Base-by-base conservation (phyloP, 176 grass and related monocot genomes). In the Puccinellia tenuiflora region DNA sequence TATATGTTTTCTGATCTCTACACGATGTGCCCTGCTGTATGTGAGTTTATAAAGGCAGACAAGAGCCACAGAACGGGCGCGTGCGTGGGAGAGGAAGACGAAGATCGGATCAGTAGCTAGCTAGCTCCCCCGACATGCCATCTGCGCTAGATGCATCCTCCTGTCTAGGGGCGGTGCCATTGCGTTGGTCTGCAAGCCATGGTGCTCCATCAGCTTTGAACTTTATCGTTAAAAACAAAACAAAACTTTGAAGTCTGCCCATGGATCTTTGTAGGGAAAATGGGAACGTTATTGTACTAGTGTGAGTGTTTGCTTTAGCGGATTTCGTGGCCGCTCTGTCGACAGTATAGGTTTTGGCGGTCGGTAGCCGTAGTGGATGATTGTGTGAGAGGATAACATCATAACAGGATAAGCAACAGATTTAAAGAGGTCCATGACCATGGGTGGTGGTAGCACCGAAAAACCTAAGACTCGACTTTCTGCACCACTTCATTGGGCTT, bases 271-370 rank as follows among this genome's bases (percentile, higher is more conserved):
- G 76, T 46, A 83, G 43, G 84, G 28, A 47, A 22, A 86, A 65
- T 16, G 30, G 73, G 21, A 64, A 12, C 45, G 35, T 17, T 59
- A 63, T 45, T 16, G 5, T 71, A 76, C 25, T 68, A 43, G 42
- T 8, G 24, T 5, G 38, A 10, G 37, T 77, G 65, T 18, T 18
- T 24, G 26, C 64, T 86, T 90, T 66, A 73, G 79, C 79, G 64
- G 73, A 45, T 90, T 90, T 86, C 40, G 18, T 74, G 84, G 84
- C 21, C 14, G 20, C 84, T 31, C 46, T 90, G 79, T 90, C 88
- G 52, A 74, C 75, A 65, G 35, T 56, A 55, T 9, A 60, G 45
- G 64, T 15, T n/a, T n/a, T 45, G 52, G 35, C 79, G 9, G 29
- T 56, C 29, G 65, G 79, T 67, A 53, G 83, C 53, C 42, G 42